These are phyloP conservation scores for Cryphonectria parasitica DNA, from an alignment of 2,329 filamentous ascomycete species.

Conservation along the genomic window DNA sequence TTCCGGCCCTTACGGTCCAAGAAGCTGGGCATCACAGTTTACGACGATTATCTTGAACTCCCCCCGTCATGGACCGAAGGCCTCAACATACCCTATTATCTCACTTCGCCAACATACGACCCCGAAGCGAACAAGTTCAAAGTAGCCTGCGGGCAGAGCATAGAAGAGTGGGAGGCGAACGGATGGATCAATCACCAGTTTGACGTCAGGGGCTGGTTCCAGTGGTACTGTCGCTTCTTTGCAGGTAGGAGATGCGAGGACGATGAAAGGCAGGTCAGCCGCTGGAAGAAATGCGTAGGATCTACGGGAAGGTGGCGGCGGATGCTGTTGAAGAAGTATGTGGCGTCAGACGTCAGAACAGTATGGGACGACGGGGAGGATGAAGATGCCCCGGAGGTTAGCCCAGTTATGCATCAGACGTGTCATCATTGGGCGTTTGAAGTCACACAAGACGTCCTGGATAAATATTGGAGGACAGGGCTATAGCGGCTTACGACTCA, in stretches of 20 bases:
- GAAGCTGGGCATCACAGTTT: conserved; percentile 45
- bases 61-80: conserved; percentile 48
- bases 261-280: conserved; percentile 53
- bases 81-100: conserved; percentile 43
- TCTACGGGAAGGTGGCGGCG: conserved; percentile 54
- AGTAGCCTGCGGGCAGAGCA: conserved; percentile 55
- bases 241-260: conserved; percentile 53
- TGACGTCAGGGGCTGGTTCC: conserved; percentile 60
- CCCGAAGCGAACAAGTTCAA: conserved; percentile 56
- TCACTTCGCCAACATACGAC: conserved; percentile 48
- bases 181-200: conserved; percentile 59
- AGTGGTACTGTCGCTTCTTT: conserved; percentile 60
- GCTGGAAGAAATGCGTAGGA: conserved; percentile 58
- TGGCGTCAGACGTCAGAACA: conserved; percentile 43
- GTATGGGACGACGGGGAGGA: conserved; percentile 53
- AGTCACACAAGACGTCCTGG: conserved; percentile 52
- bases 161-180: conserved; percentile 58
- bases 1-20: conserved; percentile 52
- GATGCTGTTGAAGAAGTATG: conserved; percentile 56
- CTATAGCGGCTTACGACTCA: conserved; percentile 12
- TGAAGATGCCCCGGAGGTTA: conserved; percentile 47
- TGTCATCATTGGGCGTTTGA: conserved; percentile 61
- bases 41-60: conserved; percentile 52
- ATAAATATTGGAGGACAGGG: conserved; percentile 48
- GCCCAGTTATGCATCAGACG: conserved; percentile 60